These are phyloP conservation scores for Gaeumannomyces tritici DNA, from an alignment of 2,329 filamentous ascomycete genomes.

Conservation along the genomic window DNA sequence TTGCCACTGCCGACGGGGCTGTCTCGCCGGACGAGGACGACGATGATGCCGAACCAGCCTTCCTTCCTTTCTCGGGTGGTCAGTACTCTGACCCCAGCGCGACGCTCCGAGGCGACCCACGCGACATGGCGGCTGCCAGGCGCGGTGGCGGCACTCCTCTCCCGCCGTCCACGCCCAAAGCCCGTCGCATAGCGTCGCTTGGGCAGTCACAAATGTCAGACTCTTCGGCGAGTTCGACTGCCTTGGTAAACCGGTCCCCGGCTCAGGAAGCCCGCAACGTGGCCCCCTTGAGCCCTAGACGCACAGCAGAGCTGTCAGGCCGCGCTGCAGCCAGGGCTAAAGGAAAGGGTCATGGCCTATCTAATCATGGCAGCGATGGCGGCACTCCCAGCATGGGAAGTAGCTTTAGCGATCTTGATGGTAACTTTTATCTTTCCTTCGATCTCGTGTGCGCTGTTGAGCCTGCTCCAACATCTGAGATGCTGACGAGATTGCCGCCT, in stretches of 20 bases:
- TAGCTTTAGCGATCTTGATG: constrained; percentile 79
- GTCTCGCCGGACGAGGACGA: constrained; percentile 37
- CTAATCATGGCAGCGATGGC: constrained; percentile 53
- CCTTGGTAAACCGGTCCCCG: constrained; percentile 22
- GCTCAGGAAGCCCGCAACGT: constrained; percentile 17
- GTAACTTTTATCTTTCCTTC: constrained; percentile 26
- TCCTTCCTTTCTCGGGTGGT: constrained; percentile 35
- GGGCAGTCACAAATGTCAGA: constrained; percentile 49
- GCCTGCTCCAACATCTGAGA: not conserved
- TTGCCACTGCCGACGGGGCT: constrained; percentile 17
- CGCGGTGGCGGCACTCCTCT: too few species aligned
- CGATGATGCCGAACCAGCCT: constrained; percentile 46
- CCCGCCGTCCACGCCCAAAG: not conserved
- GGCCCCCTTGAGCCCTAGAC: constrained; percentile 47
- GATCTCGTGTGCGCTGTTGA: not conserved
- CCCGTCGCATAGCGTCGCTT: constrained; percentile 14
- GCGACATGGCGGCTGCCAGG: constrained; percentile 20
- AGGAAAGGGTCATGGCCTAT: constrained; percentile 30
- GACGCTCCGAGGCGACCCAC: constrained; percentile 38
- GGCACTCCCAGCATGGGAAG: constrained; percentile 72
- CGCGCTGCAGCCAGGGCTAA: constrained; percentile 39
- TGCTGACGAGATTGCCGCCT: not conserved
- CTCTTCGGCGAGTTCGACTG: constrained; percentile 48
- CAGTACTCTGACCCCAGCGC: constrained; percentile 38
- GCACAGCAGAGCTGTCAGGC: constrained; percentile 47